Percentiles rank a stretch among this genome's conserved stretches.
Conservation (phyloP, 306 rosid genomes). For the Biancaea sappan region DNA sequence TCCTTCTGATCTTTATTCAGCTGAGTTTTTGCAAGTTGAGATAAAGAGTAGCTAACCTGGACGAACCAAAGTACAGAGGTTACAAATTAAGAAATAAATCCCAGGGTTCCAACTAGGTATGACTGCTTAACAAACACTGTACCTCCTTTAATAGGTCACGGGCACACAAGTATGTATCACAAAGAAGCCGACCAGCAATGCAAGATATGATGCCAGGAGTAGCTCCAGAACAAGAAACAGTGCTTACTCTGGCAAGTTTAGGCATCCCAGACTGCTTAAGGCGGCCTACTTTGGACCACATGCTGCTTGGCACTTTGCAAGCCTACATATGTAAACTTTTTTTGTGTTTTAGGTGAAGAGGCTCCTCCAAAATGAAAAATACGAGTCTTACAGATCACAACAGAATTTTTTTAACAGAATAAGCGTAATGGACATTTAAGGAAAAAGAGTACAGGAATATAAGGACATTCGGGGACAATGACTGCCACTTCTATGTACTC, state of each 20-base stretch:
- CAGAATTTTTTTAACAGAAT: background rate
- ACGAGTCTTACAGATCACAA: background rate
- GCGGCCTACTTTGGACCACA: constrained; percentile 97
- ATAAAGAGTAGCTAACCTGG: constrained; percentile 92
- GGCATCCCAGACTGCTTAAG: constrained; percentile 92
- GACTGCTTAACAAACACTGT: constrained; percentile 33
- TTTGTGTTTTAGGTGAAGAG: constrained; percentile 18
- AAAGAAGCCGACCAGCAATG: constrained; percentile 90
- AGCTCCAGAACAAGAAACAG: constrained; percentile 83
- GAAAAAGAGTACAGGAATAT: background rate
- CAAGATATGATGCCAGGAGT: constrained; percentile 91
- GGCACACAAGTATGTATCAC: constrained; percentile 88
- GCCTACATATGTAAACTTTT: constrained; percentile 49
- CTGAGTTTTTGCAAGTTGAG: constrained; percentile 86
- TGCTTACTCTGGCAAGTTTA: constrained; percentile 67
- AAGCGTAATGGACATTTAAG: background rate
- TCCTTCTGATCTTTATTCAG: constrained; percentile 86
- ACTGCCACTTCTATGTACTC: background rate
- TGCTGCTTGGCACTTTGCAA: constrained; percentile 70
- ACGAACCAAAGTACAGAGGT: constrained; percentile 38
- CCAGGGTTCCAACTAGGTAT: background rate
- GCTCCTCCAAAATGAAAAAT: constrained; percentile 26
- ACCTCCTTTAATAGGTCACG: constrained; percentile 98
- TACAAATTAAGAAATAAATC: constrained; percentile 35
- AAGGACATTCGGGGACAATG: background rate